Evolutionary conservation across 2,329 filamentous ascomycete species (phyloP).

Genomic region (Penicillium palitans): DNA sequence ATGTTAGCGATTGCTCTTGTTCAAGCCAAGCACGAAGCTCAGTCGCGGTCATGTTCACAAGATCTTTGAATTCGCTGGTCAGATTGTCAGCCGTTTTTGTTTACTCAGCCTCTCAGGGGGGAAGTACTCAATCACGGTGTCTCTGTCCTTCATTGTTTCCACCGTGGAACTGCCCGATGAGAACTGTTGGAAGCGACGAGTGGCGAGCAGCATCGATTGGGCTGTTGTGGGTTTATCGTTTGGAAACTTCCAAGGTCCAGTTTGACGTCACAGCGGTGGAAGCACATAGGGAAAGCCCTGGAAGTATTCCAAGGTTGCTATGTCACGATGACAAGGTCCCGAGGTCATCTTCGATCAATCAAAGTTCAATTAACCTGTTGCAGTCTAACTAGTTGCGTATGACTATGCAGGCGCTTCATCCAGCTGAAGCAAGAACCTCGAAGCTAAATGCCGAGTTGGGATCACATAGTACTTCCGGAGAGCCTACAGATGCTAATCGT

Average conservation of each 20-base stretch:
- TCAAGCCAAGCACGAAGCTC: slow-evolving; percentile 64
- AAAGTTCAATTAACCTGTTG: no score
- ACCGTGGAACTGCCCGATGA: slow-evolving; percentile 29
- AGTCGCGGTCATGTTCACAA: slow-evolving; percentile 64
- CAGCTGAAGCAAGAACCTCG: no score
- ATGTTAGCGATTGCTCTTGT: slow-evolving; percentile 55
- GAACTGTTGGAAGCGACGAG: no score
- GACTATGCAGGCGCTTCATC: no score
- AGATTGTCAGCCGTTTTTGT: slow-evolving; percentile 19
- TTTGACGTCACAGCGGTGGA: background rate
- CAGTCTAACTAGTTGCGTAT: no score
- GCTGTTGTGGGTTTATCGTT: background rate
- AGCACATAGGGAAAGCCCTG: background rate
- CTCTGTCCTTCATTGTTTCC: slow-evolving; percentile 50
- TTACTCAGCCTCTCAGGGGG: background rate
- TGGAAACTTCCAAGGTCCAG: background rate
- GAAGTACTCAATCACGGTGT: slow-evolving; percentile 51
- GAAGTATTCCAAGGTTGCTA: background rate
- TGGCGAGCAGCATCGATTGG: background rate
- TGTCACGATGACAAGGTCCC: background rate
- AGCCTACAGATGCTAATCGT: no score
- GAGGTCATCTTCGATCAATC: no score
- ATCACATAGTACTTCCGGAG: no score
- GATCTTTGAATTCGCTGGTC: slow-evolving; percentile 52
- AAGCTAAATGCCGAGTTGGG: no score